Base-by-base conservation (phyloP, 2,329 filamentous ascomycete genomes). In the Phaeosphaeriaceae sp. region DNA sequence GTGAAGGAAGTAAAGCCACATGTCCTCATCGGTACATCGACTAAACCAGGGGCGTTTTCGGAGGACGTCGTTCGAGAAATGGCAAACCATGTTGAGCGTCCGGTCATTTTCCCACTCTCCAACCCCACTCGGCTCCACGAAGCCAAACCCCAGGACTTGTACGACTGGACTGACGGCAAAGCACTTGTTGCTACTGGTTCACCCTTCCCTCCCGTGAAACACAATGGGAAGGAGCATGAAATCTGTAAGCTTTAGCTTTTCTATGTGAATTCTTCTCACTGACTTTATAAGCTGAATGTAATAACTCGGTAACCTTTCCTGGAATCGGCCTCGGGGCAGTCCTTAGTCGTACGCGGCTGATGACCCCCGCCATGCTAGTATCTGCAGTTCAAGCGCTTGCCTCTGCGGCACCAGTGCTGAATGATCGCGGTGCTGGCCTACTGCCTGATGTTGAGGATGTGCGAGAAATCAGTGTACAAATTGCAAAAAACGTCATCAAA, bases 111-210 rank as follows among this genome's bases (percentile, higher is more conserved):
- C 52, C 92, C 92, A 0, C 81, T 96, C 1, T 93, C 88, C 2
- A 96, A 96, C 70, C 92, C 92, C 0, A 96, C 91, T 0, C 80
- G 84, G 1, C 82, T 96, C 0, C 90, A 95, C 67, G 92, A 96
- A 73, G 92, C 90, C 1, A 82, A 86, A 6, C 92, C 92, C 0
- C 77, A 83, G 13, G 90, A 96, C 67, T 76, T 96, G 17, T 85
- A 87, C 46, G 72, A 83, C 2, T 96, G 91, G 92, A 93, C 90
- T 0, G 74, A 87, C 35, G 90, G 91, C 1, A 85, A 84, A 56
- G 90, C 86, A 0, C 80, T 96, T 3, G 86, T 94, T 3, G 90
- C 92, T 0, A 96, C 92, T 0, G 92, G 92, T 4, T 90, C 87
- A 7, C 91, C 92, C 0, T 96, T 95, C 68, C 80, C 83, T 1